These are phyloP conservation scores for Penicillium sp. DNA, from an alignment of 2,329 filamentous ascomycete species.

Conservation along the genomic window DNA sequence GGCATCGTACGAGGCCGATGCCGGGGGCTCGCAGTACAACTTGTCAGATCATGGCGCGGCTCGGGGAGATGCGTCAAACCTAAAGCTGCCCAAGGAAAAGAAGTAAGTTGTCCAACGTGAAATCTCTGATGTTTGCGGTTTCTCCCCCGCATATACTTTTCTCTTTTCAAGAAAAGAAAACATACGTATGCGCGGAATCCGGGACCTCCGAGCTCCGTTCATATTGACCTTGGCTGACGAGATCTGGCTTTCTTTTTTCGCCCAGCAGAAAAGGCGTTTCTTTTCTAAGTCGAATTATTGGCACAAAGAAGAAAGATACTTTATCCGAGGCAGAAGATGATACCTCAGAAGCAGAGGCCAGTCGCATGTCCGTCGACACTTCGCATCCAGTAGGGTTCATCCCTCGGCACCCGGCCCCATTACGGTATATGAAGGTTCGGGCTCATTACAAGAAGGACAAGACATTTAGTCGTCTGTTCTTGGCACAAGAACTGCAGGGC, in stretches of 20 bases:
- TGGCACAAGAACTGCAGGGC: conserved; percentile 85
- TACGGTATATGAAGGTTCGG: conserved; percentile 85
- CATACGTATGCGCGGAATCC: background rate
- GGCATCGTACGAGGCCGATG: conserved; percentile 44
- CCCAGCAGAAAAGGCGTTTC: conserved; percentile 75
- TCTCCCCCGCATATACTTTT: background rate
- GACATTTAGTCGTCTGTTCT: conserved; percentile 83
- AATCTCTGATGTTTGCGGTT: background rate
- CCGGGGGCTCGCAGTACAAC: conserved; percentile 36
- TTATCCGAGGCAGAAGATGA: conserved; percentile 53
- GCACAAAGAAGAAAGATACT: conserved; percentile 69
- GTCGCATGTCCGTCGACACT: conserved; percentile 75
- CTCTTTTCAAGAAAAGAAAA: background rate
- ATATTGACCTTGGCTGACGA: conserved; percentile 9
- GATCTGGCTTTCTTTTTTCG: conserved; percentile 5
- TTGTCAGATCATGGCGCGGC: conserved; percentile 30
- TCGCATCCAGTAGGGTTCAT: conserved; percentile 79
- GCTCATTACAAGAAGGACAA: conserved; percentile 75
- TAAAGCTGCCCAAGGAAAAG: conserved; percentile 57
- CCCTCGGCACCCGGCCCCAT: conserved; percentile 83
- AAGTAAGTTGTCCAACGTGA: conserved; percentile 54
- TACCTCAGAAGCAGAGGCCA: conserved; percentile 69
- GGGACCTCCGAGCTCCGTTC: background rate
- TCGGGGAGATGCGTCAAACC: conserved; percentile 33
- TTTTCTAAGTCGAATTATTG: conserved; percentile 83